Evolutionary conservation across 768 basidiomycete genomes (phyloP).

Genomic region (Termitomyces sp.): DNA sequence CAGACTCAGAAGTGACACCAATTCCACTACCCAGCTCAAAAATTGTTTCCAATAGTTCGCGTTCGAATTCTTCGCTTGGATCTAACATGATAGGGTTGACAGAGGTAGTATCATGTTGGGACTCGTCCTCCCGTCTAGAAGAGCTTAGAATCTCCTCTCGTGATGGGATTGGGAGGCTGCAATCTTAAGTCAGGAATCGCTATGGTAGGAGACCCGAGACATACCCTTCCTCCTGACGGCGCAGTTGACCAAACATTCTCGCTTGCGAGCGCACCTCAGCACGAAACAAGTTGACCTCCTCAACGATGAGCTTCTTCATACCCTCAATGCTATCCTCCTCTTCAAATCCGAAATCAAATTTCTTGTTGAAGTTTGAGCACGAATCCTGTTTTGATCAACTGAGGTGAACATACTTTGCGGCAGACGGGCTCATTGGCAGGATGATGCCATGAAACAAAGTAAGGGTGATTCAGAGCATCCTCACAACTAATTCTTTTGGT

Average conservation of each 20-base stretch:
- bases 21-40: neutral
- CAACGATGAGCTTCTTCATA: slow-evolving; percentile 92
- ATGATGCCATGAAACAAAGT: slow-evolving; percentile 95
- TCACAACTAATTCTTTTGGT: slow-evolving; percentile 96
- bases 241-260: slow-evolving; percentile 62
- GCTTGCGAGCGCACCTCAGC: slow-evolving; percentile 83
- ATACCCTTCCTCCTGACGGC: slow-evolving; percentile 77
- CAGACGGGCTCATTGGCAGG: slow-evolving; percentile 90
- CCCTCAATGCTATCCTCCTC: slow-evolving; percentile 95
- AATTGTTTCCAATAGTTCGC: slow-evolving; percentile 45
- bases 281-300: slow-evolving; percentile 88
- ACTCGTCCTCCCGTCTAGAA: slow-evolving; percentile 59
- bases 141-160: slow-evolving; percentile 80
- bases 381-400: neutral
- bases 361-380: slow-evolving; percentile 31
- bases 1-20: neutral
- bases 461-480: slow-evolving; percentile 91
- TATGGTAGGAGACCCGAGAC: slow-evolving; percentile 1
- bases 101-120: slow-evolving; percentile 62
- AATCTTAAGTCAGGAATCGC: neutral
- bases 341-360: slow-evolving; percentile 98
- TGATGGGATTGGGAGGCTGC: slow-evolving; percentile 71
- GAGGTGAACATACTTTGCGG: slow-evolving; percentile 47
- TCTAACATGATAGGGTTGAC: slow-evolving; percentile 75
- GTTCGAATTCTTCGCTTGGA: slow-evolving; percentile 80